Conservation (phyloP, 257 asterid genomes). For the Cynanchum wilfordii region DNA sequence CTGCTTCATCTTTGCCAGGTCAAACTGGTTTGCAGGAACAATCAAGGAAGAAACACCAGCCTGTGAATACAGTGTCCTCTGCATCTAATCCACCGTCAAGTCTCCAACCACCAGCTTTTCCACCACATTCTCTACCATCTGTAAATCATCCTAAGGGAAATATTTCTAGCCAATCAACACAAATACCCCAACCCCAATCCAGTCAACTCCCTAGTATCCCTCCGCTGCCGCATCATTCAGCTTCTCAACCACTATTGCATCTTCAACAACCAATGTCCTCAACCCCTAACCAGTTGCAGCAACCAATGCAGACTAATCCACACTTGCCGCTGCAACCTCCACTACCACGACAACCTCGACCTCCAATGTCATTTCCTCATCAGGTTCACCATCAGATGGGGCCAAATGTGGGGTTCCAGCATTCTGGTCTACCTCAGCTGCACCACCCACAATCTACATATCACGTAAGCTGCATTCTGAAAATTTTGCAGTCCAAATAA, state of each 20-base stretch:
- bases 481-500: neutral
- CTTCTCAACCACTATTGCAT: conserved; percentile 50
- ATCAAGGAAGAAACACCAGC: conserved; percentile 59
- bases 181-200: conserved; percentile 48
- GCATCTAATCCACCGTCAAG: conserved; percentile 41
- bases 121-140: conserved; percentile 50
- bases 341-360: conserved; percentile 58
- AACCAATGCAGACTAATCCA: conserved; percentile 52
- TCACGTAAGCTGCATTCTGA: conserved; percentile 52
- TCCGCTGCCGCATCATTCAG: conserved; percentile 58
- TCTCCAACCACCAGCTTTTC: conserved; percentile 47
- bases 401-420: conserved; percentile 60
- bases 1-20: conserved; percentile 44
- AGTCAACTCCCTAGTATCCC: conserved; percentile 53
- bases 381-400: conserved; percentile 73
- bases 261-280: conserved; percentile 55
- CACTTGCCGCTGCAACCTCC: conserved; percentile 63
- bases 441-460: conserved; percentile 74
- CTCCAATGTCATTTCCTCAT: conserved; percentile 59
- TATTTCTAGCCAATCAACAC: conserved; percentile 41
- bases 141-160: conserved; percentile 53
- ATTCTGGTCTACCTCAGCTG: conserved; percentile 62
- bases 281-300: conserved; percentile 57
- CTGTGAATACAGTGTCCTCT: conserved; percentile 32
- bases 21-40: conserved; percentile 50